Percentiles rank a stretch among this genome's conserved stretches.
Conservation (phyloP, 805 yeast species). For the Pichia occidentalis region DNA sequence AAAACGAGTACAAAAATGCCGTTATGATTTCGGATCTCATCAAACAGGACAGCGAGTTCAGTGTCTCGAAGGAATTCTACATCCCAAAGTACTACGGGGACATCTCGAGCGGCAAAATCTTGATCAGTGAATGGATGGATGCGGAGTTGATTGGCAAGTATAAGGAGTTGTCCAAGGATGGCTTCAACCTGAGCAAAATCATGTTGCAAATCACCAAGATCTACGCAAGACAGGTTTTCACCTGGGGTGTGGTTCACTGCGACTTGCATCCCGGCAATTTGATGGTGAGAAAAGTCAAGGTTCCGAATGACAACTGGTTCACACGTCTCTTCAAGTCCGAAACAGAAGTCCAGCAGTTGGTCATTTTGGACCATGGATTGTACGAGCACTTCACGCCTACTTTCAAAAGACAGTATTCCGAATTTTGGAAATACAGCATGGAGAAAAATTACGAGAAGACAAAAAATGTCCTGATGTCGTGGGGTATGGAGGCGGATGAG, state of each 20-base stretch:
- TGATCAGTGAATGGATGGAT: constrained; percentile 72
- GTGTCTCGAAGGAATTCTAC: constrained; percentile 33
- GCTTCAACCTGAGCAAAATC: constrained; percentile 35
- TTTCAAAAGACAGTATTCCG: constrained; percentile 50
- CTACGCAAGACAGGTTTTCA: constrained; percentile 53
- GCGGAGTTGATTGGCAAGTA: constrained; percentile 53
- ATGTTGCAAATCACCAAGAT: constrained; percentile 45
- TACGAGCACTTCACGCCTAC: constrained; percentile 47
- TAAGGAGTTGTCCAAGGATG: constrained; percentile 34
- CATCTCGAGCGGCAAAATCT: constrained; percentile 41
- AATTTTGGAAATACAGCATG: constrained; percentile 58
- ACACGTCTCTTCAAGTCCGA: constrained; percentile 11
- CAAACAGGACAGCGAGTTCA: constrained; percentile 36
- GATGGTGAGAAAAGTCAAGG: constrained; percentile 38
- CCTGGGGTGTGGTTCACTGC: constrained; percentile 64
- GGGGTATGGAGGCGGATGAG: constrained; percentile 70
- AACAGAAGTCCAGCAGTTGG: constrained; percentile 45
- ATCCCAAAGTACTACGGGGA: constrained; percentile 49
- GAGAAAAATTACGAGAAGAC: constrained; percentile 44
- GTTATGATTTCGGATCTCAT: constrained; percentile 33
- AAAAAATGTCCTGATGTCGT: constrained; percentile 39
- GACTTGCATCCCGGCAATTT: constrained; percentile 83
- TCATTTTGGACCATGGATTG: constrained; percentile 70
- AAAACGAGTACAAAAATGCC: constrained; percentile 49
- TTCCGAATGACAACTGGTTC: constrained; percentile 8